Base-by-base conservation (phyloP, 1,139 yeast species). In the Kodamaea sp. region DNA sequence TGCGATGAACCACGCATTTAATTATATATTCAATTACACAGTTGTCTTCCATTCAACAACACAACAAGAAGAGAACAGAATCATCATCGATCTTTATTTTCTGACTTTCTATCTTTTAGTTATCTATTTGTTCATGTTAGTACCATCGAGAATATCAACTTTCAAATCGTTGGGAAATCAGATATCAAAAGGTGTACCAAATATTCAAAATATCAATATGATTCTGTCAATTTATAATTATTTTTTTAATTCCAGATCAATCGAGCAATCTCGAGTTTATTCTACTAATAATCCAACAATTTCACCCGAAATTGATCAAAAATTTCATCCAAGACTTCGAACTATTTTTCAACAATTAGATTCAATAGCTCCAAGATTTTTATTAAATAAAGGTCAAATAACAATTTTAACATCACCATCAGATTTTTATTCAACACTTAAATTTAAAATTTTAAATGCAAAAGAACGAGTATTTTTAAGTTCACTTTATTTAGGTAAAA, bases 401-500 rank as follows among this genome's bases (percentile, higher is more conserved):
- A 75, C 75, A 34, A 77, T 92, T 12, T 53, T 92, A 25, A 65
- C 71, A 24, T 72, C 74, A 34, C 98, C 98, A 0, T 62, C 57
- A 0, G 79, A 73, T 24, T 94, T 94, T 57, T 90, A 92, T 58
- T 52, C 66, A 4, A 64, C 76, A 2, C 65, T 92, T 40, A 80
- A 79, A 52, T 38, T 46, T 4, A 83, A 81, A 52, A 84, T 84
- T 10, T 44, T 65, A 7, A 38, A 53, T 1, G 79, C 89, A 1
- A 74, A 82, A 41, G 46, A 62, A 6, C 70, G 95, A 33, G 72
- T 92, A 10, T 92, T 88, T 54, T 69, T 92, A 36, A 85, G 96
- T 6, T 84, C 96, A 3, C 69, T 92, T 35, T 94, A 94, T 56
- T 73, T 92, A 38, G 99, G 99, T 3, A 84, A 82, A 50, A 60